These are phyloP conservation scores for Capsella rubella DNA, from an alignment of 441 rosid species.

Conservation along the genomic window DNA sequence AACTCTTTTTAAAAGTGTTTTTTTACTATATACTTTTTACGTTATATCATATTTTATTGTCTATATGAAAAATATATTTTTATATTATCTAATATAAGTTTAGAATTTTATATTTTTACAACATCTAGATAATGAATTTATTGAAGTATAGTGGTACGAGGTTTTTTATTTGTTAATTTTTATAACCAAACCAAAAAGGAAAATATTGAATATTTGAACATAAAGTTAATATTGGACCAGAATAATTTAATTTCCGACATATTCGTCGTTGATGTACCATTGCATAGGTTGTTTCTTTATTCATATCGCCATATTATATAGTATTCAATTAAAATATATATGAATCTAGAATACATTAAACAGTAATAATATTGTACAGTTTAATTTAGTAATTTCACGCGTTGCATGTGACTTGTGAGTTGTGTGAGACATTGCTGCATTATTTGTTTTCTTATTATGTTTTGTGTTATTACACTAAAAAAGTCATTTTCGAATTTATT, in stretches of 20 bases:
- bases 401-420: conserved; percentile 38
- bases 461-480: conserved; percentile 16
- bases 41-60: conserved; percentile 18
- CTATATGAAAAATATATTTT: not conserved
- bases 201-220: not conserved
- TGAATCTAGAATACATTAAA: not conserved
- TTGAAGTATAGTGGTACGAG: conserved; percentile 40
- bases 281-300: conserved; percentile 13
- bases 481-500: conserved; percentile 33
- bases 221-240: conserved; percentile 3
- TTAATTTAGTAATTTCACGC: conserved; percentile 19
- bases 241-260: conserved; percentile 15
- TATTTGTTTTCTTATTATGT: not conserved
- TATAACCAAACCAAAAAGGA: not conserved
- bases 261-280: conserved; percentile 12
- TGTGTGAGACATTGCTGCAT: conserved; percentile 13
- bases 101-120: not conserved
- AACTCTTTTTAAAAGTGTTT: not conserved
- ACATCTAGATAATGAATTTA: not conserved
- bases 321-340: not conserved
- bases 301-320: not conserved
- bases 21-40: conserved; percentile 17
- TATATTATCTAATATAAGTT: not conserved
- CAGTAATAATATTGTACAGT: not conserved
- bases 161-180: conserved; percentile 10